Percentiles rank a stretch among this genome's conserved stretches.
phyloP scores from a whole-genome alignment of 208 protist species.

The Blastocrithidia nonstop region DNA sequence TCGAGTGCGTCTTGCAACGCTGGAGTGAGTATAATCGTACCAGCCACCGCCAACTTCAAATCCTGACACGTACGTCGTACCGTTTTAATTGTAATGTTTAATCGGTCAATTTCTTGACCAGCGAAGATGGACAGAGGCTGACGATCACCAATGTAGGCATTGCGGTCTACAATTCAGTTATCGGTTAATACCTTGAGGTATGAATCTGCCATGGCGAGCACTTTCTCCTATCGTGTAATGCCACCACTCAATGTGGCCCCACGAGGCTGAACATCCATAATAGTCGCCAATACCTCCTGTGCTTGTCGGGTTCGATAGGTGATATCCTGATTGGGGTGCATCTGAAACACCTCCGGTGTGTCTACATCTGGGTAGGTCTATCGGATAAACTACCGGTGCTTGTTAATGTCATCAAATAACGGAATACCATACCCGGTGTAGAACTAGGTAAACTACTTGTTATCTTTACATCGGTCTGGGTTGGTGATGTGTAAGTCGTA shows the following conservation, averaged over 20 bases:
- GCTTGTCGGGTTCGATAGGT: conserved; percentile 87
- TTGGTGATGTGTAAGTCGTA: conserved; percentile 85
- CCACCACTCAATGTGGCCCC: conserved; percentile 69
- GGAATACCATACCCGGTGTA: conserved; percentile 77
- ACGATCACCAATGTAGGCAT: conserved; percentile 57
- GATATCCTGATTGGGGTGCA: conserved; percentile 95
- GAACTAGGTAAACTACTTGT: conserved; percentile 75
- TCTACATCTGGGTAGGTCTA: conserved; percentile 92
- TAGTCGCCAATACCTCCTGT: conserved; percentile 88
- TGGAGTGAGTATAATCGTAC: conserved; percentile 95
- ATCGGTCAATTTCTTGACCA: conserved; percentile 92
- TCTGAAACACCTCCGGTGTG: conserved; percentile 94
- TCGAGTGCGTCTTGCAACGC: conserved; percentile 89
- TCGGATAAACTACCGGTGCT: conserved; percentile 87
- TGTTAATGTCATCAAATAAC: conserved; percentile 87
- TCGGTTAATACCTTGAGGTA: conserved; percentile 86
- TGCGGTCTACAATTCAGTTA: conserved; percentile 82
- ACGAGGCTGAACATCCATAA: conserved; percentile 94
- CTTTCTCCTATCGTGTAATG: conserved; percentile 88
- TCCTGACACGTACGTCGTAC: conserved; percentile 84
- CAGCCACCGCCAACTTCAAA: conserved; percentile 93
- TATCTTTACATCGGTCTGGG: conserved; percentile 73
- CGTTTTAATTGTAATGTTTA: conserved; percentile 66
- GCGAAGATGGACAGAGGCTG: conserved; percentile 94
- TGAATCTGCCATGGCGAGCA: conserved; percentile 76